Conservation (phyloP, 2,329 filamentous ascomycete species). For the Cladophialophora chaetospira region DNA sequence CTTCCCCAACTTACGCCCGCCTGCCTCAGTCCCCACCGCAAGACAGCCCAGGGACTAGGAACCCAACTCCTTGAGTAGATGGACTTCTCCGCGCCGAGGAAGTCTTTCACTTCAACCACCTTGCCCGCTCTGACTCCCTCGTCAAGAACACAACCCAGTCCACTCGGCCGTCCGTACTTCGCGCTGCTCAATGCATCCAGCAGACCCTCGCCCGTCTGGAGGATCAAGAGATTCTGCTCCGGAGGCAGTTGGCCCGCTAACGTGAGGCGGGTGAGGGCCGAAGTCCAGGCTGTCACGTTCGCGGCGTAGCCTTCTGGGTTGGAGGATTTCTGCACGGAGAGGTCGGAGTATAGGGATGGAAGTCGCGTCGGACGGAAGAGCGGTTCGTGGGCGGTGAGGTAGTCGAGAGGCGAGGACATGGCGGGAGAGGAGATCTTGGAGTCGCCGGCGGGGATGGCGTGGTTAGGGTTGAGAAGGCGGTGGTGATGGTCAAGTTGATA, state of each 20-base stretch:
- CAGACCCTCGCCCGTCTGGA: slow-evolving; percentile 63
- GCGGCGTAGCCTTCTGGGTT: slow-evolving; percentile 85
- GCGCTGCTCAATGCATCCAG: slow-evolving; percentile 71
- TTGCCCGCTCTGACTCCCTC: slow-evolving; percentile 72
- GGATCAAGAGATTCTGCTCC: slow-evolving; percentile 47
- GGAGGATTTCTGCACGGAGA: slow-evolving; percentile 69
- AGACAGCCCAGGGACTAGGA: slow-evolving; percentile 67
- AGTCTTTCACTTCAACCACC: slow-evolving; percentile 71
- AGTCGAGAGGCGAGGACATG: slow-evolving; percentile 30
- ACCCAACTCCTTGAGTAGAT: slow-evolving; percentile 72
- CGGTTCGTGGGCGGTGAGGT: slow-evolving; percentile 33
- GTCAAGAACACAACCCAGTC: slow-evolving; percentile 74
- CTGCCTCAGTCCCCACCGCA: slow-evolving; percentile 75
- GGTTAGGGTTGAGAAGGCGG: not conserved
- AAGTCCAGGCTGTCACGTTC: slow-evolving; percentile 78
- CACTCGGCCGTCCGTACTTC: slow-evolving; percentile 78
- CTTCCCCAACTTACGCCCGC: slow-evolving; percentile 60
- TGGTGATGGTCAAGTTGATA: not conserved
- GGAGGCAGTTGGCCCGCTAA: slow-evolving; percentile 61
- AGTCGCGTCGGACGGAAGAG: slow-evolving; percentile 62
- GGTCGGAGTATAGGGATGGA: slow-evolving; percentile 86
- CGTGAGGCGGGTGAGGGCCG: slow-evolving; percentile 69
- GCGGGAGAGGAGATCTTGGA: not conserved
- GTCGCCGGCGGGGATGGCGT: not conserved
- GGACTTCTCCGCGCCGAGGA: slow-evolving; percentile 65